phyloP scores from a whole-genome alignment of 2,329 filamentous ascomycete species.

The Verticillium longisporum region DNA sequence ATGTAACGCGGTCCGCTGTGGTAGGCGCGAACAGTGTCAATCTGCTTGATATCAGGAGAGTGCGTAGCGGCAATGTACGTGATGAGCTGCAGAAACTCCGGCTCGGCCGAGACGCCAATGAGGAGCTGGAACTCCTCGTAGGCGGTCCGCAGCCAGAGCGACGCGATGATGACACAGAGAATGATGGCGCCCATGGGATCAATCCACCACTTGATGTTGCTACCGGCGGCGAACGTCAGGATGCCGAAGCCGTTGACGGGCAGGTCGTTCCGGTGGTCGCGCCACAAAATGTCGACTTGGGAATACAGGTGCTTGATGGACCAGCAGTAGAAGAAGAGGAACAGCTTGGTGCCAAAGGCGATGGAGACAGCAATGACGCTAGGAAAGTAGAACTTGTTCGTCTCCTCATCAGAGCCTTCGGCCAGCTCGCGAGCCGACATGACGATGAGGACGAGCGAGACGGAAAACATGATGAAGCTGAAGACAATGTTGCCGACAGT shows the following conservation, averaged over 20 bases:
- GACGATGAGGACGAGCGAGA: conserved; percentile 87
- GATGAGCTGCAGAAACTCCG: conserved; percentile 83
- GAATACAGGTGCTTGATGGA: conserved; percentile 84
- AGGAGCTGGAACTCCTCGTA: conserved; percentile 86
- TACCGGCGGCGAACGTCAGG: conserved; percentile 82
- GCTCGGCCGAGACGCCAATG: conserved; percentile 81
- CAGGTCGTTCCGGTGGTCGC: conserved; percentile 96
- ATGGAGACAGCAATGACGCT: conserved; percentile 79
- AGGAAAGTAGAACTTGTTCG: conserved; percentile 67
- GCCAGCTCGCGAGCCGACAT: conserved; percentile 70
- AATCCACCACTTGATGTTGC: conserved; percentile 88
- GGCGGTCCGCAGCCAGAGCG: conserved; percentile 77
- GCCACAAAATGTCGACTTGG: conserved; percentile 88
- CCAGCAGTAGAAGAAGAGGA: conserved; percentile 87
- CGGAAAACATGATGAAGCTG: conserved; percentile 90
- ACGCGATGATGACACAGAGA: conserved; percentile 70
- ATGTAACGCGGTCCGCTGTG: conserved; percentile 84
- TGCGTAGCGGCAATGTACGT: conserved; percentile 91
- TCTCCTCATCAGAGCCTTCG: conserved; percentile 37
- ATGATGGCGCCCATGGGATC: conserved; percentile 88
- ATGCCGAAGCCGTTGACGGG: conserved; percentile 93
- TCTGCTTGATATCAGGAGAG: conserved; percentile 70
- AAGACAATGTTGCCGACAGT: conserved; percentile 95
- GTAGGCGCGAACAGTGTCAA: conserved; percentile 93
- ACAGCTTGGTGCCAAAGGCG: conserved; percentile 79